These are phyloP conservation scores for Cercospora brassicicola DNA, from an alignment of 2,329 filamentous ascomycete genomes.

Conservation along the genomic window DNA sequence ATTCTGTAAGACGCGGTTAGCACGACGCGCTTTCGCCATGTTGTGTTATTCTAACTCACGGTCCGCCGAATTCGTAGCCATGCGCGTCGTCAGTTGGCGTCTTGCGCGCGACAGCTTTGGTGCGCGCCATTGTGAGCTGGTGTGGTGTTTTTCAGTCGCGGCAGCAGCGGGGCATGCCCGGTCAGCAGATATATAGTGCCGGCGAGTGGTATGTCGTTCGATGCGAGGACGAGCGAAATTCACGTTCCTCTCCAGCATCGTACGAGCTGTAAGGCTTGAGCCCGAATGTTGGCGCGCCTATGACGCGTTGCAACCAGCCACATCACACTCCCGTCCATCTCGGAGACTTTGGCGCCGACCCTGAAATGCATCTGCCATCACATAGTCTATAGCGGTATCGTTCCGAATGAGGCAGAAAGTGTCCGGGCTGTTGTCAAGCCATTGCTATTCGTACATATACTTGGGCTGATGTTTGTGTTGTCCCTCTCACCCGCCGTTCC, in stretches of 20 bases:
- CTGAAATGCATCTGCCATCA: not conserved
- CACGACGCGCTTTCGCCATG: not conserved
- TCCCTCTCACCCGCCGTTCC: not conserved
- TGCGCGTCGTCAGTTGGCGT: conserved; percentile 29
- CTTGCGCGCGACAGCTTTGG: conserved; percentile 5
- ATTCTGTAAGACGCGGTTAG: conserved; percentile 52
- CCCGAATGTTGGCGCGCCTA: not conserved
- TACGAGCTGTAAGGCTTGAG: not conserved
- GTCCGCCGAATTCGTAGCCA: conserved; percentile 52
- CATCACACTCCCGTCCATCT: not conserved
- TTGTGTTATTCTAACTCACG: conserved; percentile 41
- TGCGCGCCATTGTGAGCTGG: conserved; percentile 11
- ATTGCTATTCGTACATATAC: not conserved
- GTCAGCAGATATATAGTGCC: not conserved
- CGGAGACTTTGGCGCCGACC: not conserved
- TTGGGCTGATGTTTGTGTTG: not conserved
- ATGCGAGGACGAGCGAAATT: not conserved
- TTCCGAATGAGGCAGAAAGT: not conserved
- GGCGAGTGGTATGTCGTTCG: not conserved
- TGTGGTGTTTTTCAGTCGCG: not conserved
- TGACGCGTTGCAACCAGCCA: not conserved
- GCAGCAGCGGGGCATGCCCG: not conserved
- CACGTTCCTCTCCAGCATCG: not conserved
- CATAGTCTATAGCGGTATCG: not conserved
- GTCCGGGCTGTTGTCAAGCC: not conserved